Percentiles rank a stretch among this genome's conserved stretches.
These are phyloP conservation scores for Prunus davidiana DNA, from an alignment of 306 rosid genomes.

Conservation along the genomic window DNA sequence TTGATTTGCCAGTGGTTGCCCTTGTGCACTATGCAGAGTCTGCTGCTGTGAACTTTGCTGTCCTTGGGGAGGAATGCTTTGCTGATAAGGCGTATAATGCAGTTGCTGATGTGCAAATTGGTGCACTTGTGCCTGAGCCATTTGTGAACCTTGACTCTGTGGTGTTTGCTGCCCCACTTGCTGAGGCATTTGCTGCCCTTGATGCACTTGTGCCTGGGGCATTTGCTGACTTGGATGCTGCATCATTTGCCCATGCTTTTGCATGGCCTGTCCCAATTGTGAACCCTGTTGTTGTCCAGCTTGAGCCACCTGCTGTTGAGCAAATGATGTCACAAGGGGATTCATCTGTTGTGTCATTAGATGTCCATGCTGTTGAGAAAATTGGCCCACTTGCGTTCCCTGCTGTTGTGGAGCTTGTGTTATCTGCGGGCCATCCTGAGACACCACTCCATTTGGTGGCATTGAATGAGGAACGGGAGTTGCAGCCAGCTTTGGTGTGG, in stretches of 20 bases:
- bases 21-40: conserved; percentile 46
- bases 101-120: conserved; percentile 59
- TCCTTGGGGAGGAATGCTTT: conserved; percentile 45
- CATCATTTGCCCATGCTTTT: conserved; percentile 55
- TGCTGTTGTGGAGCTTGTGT: conserved; percentile 47
- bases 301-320: conserved; percentile 54
- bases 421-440: conserved; percentile 60
- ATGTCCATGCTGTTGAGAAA: conserved; percentile 59
- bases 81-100: conserved; percentile 75
- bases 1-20: conserved; percentile 58
- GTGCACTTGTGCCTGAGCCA: conserved; percentile 55
- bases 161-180: no score
- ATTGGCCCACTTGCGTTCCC: conserved; percentile 49
- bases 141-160: conserved; percentile 54
- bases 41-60: conserved; percentile 58
- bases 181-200: no score
- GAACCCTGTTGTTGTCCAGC: conserved; percentile 50
- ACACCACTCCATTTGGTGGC: conserved; percentile 32
- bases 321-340: conserved; percentile 28
- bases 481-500: conserved; percentile 60
- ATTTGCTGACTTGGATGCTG: conserved; percentile 55
- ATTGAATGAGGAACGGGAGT: conserved; percentile 46
- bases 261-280: conserved; percentile 41
- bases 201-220: conserved; percentile 31
- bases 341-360: conserved; percentile 44